phyloP scores from a whole-genome alignment of 805 yeast species.

The Teunomyces barrocoloradensis region DNA sequence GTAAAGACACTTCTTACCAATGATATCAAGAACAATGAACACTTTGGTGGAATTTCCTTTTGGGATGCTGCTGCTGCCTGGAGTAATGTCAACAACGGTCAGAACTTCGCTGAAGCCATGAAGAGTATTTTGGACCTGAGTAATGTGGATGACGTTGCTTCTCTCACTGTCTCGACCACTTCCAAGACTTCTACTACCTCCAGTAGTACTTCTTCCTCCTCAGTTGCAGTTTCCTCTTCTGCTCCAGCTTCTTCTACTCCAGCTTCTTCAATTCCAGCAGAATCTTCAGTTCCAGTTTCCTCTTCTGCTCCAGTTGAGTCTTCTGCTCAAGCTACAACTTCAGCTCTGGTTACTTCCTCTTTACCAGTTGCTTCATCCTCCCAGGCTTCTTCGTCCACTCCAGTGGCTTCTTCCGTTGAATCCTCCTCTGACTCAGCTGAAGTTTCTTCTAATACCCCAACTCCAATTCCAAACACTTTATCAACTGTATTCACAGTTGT shows the following conservation, averaged over 20 bases:
- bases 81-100: slow-evolving; percentile 12
- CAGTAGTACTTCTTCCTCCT: slow-evolving; percentile 4
- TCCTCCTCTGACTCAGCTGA: background rate
- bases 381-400: background rate
- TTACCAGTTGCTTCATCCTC: background rate
- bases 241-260: slow-evolving; percentile 2
- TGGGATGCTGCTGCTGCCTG: slow-evolving; percentile 38
- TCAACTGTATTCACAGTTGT: slow-evolving; percentile 6
- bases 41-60: slow-evolving; percentile 38
- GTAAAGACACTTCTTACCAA: slow-evolving; percentile 15
- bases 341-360: background rate
- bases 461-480: background rate
- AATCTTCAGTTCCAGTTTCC: background rate
- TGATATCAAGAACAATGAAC: slow-evolving; percentile 15
- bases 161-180: slow-evolving; percentile 5
- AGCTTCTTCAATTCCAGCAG: background rate
- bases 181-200: slow-evolving; percentile 1
- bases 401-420: background rate
- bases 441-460: background rate
- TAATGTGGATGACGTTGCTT: slow-evolving; percentile 5
- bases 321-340: background rate
- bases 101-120: slow-evolving; percentile 16
- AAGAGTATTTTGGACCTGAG: slow-evolving; percentile 13
- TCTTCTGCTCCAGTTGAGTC: background rate
- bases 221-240: slow-evolving; percentile 2